Evolutionary conservation across 1,284 basidiomycete species (phyloP).

Genomic region (Erythrobasidium hasegawianum): DNA sequence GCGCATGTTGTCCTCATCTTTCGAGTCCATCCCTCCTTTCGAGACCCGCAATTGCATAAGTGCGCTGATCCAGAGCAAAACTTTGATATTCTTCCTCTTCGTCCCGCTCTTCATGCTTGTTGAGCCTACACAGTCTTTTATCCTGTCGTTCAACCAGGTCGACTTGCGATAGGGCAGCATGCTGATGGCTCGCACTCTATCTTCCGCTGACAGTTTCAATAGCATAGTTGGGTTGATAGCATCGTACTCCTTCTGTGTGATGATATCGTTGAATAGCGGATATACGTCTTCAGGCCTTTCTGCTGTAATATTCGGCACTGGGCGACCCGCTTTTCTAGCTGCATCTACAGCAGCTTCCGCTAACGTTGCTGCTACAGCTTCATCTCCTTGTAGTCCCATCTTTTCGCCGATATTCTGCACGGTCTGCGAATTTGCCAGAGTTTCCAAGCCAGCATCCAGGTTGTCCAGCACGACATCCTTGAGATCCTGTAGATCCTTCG

Average conservation of each 20-base stretch:
- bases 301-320: conserved; percentile 20
- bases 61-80: conserved; percentile 21
- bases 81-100: conserved; percentile 14
- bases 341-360: conserved; percentile 6
- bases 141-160: conserved; percentile 32
- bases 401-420: neutral
- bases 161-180: conserved; percentile 18
- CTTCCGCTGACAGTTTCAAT: neutral
- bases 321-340: conserved; percentile 16
- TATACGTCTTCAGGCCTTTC: conserved; percentile 31
- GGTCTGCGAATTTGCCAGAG: conserved; percentile 54
- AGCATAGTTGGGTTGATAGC: conserved; percentile 16
- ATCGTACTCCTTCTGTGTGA: conserved; percentile 22
- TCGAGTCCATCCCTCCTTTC: conserved; percentile 14
- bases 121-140: conserved; percentile 13
- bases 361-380: neutral
- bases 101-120: neutral
- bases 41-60: conserved; percentile 5
- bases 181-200: conserved; percentile 2
- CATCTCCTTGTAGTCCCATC: conserved; percentile 6
- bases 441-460: conserved; percentile 66
- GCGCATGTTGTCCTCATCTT: conserved; percentile 3
- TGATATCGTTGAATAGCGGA: conserved; percentile 12
- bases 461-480: conserved; percentile 71
- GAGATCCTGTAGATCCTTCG: conserved; percentile 66